Evolutionary conservation across 371 early-diverging fungal genomes (phyloP), one percentile per base, ranked within the genome.

Genomic region (Agmasoma carcini): DNA sequence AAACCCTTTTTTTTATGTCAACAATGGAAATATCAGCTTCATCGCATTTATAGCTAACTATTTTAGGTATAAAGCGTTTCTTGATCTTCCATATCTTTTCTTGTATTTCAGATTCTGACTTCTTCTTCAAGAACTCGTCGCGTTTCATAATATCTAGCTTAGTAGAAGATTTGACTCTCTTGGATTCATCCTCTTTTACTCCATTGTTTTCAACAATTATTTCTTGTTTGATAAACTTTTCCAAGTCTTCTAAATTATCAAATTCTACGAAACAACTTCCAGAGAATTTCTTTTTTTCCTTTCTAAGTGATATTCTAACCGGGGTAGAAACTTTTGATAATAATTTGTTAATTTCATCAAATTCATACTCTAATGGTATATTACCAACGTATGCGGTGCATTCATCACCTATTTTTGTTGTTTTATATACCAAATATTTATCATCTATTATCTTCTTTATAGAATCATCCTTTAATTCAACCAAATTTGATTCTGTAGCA

Each of bases 191-290:
- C 7, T 49, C 48, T 15, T 49, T 41, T 0, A 48, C 46, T 7
- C 1, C 30, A 25, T 60, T 38, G 11, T 54, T 34, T 25, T 15
- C 53, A 29, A 41, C 36, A 27, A 50, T 17, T 25, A 70, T 59
- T 49, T 60, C 41, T 25, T 55, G 17, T 6, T 37, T 25, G 6
- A 62, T 5, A 5, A 44, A 55, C 23, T 51, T 40, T 9, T 70
- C 49, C 1, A 59, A 56, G 20, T 70, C 74, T 34, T 65, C 69
- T 45, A 58, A 49, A 20, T 39, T 33, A 25, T 30, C 30, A 27
- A 69, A 55, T 43, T 75, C 72, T 29, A 70, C 65, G 40, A 70
- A 64, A 37, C 73, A 57, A 1, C 61, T 53, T 38, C 72, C 72
- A 47, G 27, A 68, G 53, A 72, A 72, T 25, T 49, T 56, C 54